Conservation (phyloP, 768 basidiomycete species). For the Chalciporus pseudorubinellus region DNA sequence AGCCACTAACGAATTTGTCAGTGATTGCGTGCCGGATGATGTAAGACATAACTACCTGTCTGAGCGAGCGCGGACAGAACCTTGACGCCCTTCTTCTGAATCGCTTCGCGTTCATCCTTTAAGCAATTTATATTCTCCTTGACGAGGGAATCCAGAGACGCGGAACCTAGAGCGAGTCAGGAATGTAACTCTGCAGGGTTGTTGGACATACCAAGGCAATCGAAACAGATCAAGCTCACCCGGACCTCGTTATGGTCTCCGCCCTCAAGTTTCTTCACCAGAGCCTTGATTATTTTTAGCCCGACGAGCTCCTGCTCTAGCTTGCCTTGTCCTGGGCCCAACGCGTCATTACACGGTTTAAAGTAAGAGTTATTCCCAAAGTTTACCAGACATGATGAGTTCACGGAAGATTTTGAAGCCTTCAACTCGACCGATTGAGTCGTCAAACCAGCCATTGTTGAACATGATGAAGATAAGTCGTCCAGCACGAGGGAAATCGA, state of each 20-base stretch:
- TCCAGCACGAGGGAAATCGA: neutral
- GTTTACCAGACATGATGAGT: slow-evolving; percentile 6
- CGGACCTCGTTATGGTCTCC: slow-evolving; percentile 1
- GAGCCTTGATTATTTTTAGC: neutral
- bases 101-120: neutral
- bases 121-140: neutral
- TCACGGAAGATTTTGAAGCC: slow-evolving; percentile 1
- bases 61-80: slow-evolving; percentile 6
- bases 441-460: slow-evolving; percentile 14
- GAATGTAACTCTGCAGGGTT: neutral
- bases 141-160: neutral
- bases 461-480: neutral
- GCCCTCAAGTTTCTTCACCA: slow-evolving; percentile 1
- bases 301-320: neutral
- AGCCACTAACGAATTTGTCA: neutral
- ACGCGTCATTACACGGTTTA: neutral
- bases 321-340: neutral
- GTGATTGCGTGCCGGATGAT: neutral
- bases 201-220: neutral
- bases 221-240: slow-evolving; percentile 2
- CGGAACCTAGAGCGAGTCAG: neutral
- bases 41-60: neutral
- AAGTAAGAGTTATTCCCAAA: neutral
- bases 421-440: slow-evolving; percentile 10
- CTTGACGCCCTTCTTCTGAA: neutral